Evolutionary conservation across 1,284 basidiomycete species (phyloP), one percentile per base, ranked within the genome.

Genomic region (Boletus calvinii): DNA sequence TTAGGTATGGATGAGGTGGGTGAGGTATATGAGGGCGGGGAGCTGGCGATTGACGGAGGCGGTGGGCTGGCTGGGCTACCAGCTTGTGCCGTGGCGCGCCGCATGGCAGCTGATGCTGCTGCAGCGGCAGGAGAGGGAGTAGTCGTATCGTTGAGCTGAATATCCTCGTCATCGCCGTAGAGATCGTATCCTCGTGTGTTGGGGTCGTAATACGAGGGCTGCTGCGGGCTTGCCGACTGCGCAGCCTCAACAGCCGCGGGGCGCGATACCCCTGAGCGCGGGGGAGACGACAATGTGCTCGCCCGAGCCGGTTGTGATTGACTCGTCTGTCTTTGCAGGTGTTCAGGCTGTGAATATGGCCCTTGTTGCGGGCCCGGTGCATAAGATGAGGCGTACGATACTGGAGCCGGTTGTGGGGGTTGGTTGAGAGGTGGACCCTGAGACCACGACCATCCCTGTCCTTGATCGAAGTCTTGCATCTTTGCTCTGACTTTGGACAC

Each of bases 401-500:
- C n/a, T 15, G 45, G 5, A 12, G 3, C 34, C 9, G 35, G 13
- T 39, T 38, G 52, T 20, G 38, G 15, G 12, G 22, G 4, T 31
- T 61, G 61, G 12, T 35, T 41, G 1, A 46, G 38, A 43, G 50
- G 32, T 1, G 40, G 31, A 10, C 30, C 48, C 48, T 63, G 61
- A 13, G 58, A 29, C 18, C 61, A 55, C 11, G 54, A 52, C 48
- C 73, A 68, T 31, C 63, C 61, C 40, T 66, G 59, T 15, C 66
- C 64, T 57, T 82, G 79, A 35, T 91, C 87, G 55, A 83, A 82
- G 60, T 91, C 90, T 62, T 86, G 83, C 58, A 90, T 83, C 77
- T 90, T 91, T 9, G 87, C 81, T 63, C 83, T 90, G 43, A 90
- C 85, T 64, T 85, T 90, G 30, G 80, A 81, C 42, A 90, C 74